Evolutionary conservation across 768 basidiomycete species (phyloP).

Genomic region (Pholiota microspora): DNA sequence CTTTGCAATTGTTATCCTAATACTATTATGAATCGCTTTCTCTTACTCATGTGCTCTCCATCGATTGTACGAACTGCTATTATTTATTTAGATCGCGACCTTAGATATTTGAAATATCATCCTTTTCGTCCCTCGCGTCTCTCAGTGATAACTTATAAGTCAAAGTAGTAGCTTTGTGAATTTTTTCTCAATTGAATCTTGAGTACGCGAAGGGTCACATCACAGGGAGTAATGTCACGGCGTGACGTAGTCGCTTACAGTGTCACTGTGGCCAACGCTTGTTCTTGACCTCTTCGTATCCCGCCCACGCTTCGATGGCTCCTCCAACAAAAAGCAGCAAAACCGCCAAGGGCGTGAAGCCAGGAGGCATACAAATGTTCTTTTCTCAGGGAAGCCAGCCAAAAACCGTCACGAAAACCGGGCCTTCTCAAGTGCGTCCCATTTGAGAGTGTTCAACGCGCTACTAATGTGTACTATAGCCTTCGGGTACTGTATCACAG

Average conservation of each 20-base stretch:
- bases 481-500: conserved; percentile 16
- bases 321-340: conserved; percentile 17
- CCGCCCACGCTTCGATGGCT: too few species aligned
- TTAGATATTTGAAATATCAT: conserved; percentile 8
- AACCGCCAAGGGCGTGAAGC: conserved; percentile 11
- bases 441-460: background rate
- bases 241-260: conserved; percentile 1
- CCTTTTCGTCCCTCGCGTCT: too few species aligned
- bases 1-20: conserved; percentile 4
- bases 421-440: conserved; percentile 14
- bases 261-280: too few species aligned
- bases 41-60: background rate
- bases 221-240: conserved; percentile 7
- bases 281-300: too few species aligned
- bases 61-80: background rate
- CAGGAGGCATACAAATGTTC: conserved; percentile 23
- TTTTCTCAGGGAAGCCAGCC: conserved; percentile 22
- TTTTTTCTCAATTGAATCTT: too few species aligned
- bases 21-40: background rate
- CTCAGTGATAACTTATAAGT: too few species aligned
- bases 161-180: too few species aligned
- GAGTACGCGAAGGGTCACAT: too few species aligned
- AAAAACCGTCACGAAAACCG: conserved; percentile 17
- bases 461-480: conserved; percentile 2
- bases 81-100: conserved; percentile 4